phyloP scores from a whole-genome alignment of 192 early-diverging fungal species.

The Ambispora gerdemannii region DNA sequence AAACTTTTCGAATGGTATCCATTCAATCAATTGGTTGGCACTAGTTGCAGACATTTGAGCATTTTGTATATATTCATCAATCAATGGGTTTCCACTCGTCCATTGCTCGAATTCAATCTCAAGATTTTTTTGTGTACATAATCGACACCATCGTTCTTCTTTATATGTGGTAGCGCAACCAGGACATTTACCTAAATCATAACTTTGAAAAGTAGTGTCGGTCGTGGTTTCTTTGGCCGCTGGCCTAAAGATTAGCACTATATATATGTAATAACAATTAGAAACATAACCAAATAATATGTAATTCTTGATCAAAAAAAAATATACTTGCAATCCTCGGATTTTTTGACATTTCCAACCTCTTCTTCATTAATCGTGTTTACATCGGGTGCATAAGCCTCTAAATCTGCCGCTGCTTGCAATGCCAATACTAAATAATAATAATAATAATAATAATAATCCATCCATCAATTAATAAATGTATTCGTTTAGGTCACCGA shows the following conservation, averaged over 20 bases:
- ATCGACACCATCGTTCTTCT: neutral
- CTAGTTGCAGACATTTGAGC: neutral
- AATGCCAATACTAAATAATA: neutral
- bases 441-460: neutral
- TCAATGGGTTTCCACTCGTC: neutral
- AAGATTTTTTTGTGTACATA: neutral
- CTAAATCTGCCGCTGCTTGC: neutral
- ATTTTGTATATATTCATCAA: neutral
- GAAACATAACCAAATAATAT: no score
- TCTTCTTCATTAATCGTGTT: neutral
- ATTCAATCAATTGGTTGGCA: conserved; percentile 3
- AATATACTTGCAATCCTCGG: neutral
- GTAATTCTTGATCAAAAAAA: no score
- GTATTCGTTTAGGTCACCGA: neutral
- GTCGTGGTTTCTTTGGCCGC: neutral
- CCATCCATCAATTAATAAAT: neutral
- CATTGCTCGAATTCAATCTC: neutral
- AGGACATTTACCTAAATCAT: neutral
- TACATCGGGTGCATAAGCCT: neutral
- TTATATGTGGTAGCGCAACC: neutral
- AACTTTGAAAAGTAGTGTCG: neutral
- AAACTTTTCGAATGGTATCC: conserved; percentile 13
- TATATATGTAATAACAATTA: neutral
- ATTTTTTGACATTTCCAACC: neutral
- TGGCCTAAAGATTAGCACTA: neutral